Evolutionary conservation across 2,329 filamentous ascomycete genomes (phyloP).

Genomic region (Ophiosphaerella herpotricha): DNA sequence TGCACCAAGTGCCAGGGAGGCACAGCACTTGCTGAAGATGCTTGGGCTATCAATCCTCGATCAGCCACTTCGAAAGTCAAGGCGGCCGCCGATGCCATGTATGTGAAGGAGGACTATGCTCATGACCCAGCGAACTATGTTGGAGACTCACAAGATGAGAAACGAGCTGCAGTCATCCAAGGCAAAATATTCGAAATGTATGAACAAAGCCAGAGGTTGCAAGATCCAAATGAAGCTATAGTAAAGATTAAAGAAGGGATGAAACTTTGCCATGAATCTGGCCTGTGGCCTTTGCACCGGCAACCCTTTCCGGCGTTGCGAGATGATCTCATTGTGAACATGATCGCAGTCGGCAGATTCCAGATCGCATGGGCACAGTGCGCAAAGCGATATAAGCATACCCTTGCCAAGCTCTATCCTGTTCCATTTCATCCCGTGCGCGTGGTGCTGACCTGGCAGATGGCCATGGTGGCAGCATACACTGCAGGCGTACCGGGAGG

Average conservation of each 20-base stretch:
- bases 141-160: slow-evolving; percentile 29
- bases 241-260: slow-evolving; percentile 48
- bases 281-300: slow-evolving; percentile 53
- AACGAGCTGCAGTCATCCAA: slow-evolving; percentile 32
- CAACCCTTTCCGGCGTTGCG: slow-evolving; percentile 62
- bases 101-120: slow-evolving; percentile 14
- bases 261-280: slow-evolving; percentile 45
- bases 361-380: slow-evolving; percentile 57
- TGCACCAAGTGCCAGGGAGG: slow-evolving; percentile 57
- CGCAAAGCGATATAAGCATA: slow-evolving; percentile 55
- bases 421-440: slow-evolving; percentile 58
- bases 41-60: slow-evolving; percentile 42
- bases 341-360: slow-evolving; percentile 51
- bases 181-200: slow-evolving; percentile 32
- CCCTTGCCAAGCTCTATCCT: slow-evolving; percentile 58
- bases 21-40: slow-evolving; percentile 47
- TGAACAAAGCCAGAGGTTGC: slow-evolving; percentile 25
- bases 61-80: slow-evolving; percentile 30
- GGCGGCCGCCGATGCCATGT: slow-evolving; percentile 26
- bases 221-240: slow-evolving; percentile 37
- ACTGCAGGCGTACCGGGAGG: slow-evolving; percentile 30
- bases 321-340: slow-evolving; percentile 57
- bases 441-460: slow-evolving; percentile 54
- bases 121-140: slow-evolving; percentile 30
- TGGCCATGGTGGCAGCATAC: slow-evolving; percentile 45